These are phyloP conservation scores for Akebia trifoliata DNA, from an alignment of 164 flowering plant genomes.

Conservation along the genomic window DNA sequence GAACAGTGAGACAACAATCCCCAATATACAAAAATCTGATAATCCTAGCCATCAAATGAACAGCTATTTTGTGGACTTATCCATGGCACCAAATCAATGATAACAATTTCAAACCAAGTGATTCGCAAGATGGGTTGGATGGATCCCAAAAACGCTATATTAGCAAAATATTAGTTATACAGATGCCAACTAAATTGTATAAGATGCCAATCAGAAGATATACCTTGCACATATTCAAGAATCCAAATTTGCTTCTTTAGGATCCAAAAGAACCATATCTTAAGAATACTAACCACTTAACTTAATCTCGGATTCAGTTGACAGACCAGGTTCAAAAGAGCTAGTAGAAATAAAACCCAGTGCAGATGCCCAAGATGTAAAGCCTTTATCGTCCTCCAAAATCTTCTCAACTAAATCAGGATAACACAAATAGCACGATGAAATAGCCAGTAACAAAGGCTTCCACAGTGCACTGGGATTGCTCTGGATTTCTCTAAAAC, in stretches of 20 bases:
- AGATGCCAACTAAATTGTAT: background rate
- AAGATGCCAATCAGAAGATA: background rate
- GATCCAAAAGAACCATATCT: background rate
- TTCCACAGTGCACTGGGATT: slow-evolving; percentile 65
- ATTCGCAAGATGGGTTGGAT: background rate
- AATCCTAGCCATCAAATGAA: background rate
- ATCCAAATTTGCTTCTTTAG: background rate
- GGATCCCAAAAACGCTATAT: background rate
- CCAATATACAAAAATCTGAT: too few relatives aligned
- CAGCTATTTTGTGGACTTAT: background rate
- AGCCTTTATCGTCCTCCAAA: slow-evolving; percentile 45
- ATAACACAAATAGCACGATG: slow-evolving; percentile 60
- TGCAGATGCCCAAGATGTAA: slow-evolving; percentile 49
- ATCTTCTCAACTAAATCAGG: slow-evolving; percentile 51
- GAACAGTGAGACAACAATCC: background rate
- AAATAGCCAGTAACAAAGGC: slow-evolving; percentile 58
- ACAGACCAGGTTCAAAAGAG: slow-evolving; percentile 36
- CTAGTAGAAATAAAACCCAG: slow-evolving; percentile 28
- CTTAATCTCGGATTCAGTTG: slow-evolving; percentile 52
- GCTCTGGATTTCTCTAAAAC: slow-evolving; percentile 37
- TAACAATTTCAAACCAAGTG: background rate
- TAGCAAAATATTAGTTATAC: background rate
- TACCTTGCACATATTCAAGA: background rate
- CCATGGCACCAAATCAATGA: background rate
- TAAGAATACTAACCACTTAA: slow-evolving; percentile 44